Evolutionary conservation across 176 grass and related monocot species (phyloP), one percentile per base, ranked within the genome.

Genomic region (Microstegium vimineum): DNA sequence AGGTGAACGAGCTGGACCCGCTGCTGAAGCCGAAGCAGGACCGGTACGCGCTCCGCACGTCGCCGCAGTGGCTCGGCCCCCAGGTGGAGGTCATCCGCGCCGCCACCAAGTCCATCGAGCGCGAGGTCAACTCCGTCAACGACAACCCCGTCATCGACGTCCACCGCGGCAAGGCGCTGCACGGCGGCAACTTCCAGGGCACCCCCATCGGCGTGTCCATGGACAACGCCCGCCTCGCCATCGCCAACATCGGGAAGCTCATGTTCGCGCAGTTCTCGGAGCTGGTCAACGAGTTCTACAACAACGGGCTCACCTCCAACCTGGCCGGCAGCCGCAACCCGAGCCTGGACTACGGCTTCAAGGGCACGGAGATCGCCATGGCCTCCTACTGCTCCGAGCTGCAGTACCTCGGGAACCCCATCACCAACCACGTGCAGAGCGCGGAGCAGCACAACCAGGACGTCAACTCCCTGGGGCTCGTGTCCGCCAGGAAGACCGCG

Each of bases 391-490:
- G 94, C 86, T 97, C 94, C 1, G 94, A 97, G 87, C 92, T 97
- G 40, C 94, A 97, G 79, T 97, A 87, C 83, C 92, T 97, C 0
- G 94, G 73, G 66, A 97, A 97, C 73, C 94, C 94, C 5, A 89
- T 97, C 32, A 97, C 94, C 84, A 97, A 94, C 88, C 94, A 97
- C 34, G 94, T 97, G 5, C 94, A 97, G 88, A 97, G 94, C 72
- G 94, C 94, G 14, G 94, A 97, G 90, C 94, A 97, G 69, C 94
- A 97, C 84, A 97, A 97, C 88, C 94, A 97, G 86, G 94, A 97
- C 67, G 94, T 97, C 8, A 97, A 97, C 92, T 97, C 94, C 1
- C 83, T 97, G 1, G 94, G 94, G 0, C 85, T 97, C n/a, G 91
- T 97, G 52, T 97, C 94, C 0, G 83, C 94, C 59, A 70, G 92